Evolutionary conservation across 495 filamentous ascomycete species (phyloP).

Genomic region (Aspergillus olivimuriae): DNA sequence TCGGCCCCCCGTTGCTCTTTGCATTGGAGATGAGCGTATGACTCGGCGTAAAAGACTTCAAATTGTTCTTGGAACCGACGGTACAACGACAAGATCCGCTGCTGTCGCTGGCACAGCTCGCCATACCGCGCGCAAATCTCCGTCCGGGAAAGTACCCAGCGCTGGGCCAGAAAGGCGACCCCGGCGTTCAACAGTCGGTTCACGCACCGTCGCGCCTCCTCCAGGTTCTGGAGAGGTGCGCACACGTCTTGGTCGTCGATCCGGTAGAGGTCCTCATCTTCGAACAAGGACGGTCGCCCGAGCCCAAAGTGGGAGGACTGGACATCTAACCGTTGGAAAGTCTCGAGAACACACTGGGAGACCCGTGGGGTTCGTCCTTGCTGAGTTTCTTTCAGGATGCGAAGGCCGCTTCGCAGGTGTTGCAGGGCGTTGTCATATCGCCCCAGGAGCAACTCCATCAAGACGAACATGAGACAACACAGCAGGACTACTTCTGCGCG

Average conservation of each 20-base stretch:
- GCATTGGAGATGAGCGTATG: neutral
- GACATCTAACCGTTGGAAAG: too few species aligned
- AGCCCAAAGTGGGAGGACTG: neutral
- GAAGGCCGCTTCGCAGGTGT: slow-evolving; percentile 1
- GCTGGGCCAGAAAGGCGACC: neutral
- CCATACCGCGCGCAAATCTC: neutral
- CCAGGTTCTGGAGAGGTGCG: too few species aligned
- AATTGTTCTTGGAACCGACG: neutral
- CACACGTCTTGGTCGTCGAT: too few species aligned
- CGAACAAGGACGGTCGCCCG: too few species aligned
- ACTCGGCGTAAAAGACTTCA: neutral
- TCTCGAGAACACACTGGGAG: neutral
- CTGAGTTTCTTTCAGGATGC: neutral
- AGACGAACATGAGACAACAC: slow-evolving; percentile 4
- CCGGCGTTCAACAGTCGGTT: neutral
- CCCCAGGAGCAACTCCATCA: neutral
- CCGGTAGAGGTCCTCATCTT: too few species aligned
- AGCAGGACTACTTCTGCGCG: neutral
- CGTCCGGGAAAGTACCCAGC: neutral
- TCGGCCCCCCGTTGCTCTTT: neutral
- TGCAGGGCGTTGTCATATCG: neutral
- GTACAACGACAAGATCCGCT: neutral
- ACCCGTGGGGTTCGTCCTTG: neutral
- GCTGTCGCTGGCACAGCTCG: neutral
- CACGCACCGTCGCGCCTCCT: too few species aligned